Percentiles rank a stretch among this genome's conserved stretches.
These are phyloP conservation scores for Cadophora gregata DNA, from an alignment of 2,329 filamentous ascomycete genomes.

Conservation along the genomic window DNA sequence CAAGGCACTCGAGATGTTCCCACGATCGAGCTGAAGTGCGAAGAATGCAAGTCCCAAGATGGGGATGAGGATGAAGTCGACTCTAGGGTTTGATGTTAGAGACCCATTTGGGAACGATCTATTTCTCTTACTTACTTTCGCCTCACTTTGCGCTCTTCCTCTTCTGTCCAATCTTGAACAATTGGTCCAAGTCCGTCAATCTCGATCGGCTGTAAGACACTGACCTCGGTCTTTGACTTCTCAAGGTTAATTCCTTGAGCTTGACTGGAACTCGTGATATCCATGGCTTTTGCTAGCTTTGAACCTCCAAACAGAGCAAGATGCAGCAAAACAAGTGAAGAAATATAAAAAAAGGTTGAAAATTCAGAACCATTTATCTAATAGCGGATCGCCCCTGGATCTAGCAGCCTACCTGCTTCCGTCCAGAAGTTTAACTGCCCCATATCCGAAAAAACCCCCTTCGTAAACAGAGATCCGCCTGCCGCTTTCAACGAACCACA, in stretches of 20 bases:
- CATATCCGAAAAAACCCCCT: background rate
- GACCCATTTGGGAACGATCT: too few species aligned
- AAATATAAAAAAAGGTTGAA: background rate
- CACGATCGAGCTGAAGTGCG: constrained; percentile 17
- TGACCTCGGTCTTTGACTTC: constrained; percentile 4
- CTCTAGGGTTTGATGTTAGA: background rate
- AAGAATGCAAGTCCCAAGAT: constrained; percentile 15
- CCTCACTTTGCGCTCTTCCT: constrained; percentile 9
- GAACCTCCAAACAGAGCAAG: background rate
- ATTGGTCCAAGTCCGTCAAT: constrained; percentile 7
- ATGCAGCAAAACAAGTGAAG: background rate
- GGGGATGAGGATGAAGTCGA: constrained; percentile 17
- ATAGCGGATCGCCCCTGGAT: background rate
- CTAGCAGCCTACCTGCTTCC: constrained; percentile 1
- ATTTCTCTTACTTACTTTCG: background rate
- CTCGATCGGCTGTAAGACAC: background rate
- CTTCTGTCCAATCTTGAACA: constrained; percentile 10
- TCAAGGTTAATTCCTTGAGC: background rate
- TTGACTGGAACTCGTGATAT: background rate
- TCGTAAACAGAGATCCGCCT: background rate
- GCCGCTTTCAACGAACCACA: constrained; percentile 9
- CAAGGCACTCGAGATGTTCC: constrained; percentile 10
- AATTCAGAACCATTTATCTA: background rate
- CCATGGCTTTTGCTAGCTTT: background rate
- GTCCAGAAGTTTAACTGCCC: background rate